Evolutionary conservation across 495 filamentous ascomycete species (phyloP).

Genomic region (Xylaria grammica): DNA sequence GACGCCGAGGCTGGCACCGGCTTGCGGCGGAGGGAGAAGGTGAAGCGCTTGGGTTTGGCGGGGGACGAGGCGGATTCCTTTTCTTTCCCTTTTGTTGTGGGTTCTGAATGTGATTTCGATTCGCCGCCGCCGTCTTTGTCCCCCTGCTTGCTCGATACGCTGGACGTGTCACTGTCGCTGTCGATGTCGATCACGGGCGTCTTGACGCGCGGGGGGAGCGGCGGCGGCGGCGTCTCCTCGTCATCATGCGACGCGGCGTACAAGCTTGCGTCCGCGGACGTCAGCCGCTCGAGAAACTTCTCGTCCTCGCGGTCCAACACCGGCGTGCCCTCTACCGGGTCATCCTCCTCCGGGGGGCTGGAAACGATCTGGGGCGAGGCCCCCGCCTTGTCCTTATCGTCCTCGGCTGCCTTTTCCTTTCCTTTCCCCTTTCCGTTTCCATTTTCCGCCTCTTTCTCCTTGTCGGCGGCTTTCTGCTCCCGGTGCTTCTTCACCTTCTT

Average conservation of each 20-base stretch:
- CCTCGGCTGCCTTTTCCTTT: background rate
- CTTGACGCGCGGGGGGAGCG: slow-evolving; percentile 49
- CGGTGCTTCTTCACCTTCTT: slow-evolving; percentile 53
- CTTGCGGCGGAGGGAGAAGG: slow-evolving; percentile 36
- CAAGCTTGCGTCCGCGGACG: slow-evolving; percentile 28
- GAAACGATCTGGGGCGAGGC: slow-evolving; percentile 19
- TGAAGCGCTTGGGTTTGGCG: slow-evolving; percentile 48
- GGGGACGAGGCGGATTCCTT: slow-evolving; percentile 6
- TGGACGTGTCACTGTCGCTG: slow-evolving; percentile 43
- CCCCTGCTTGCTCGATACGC: slow-evolving; percentile 29
- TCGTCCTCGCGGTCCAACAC: slow-evolving; percentile 51
- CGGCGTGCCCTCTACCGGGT: slow-evolving; percentile 28
- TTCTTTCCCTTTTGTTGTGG: slow-evolving; percentile 27
- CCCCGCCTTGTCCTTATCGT: slow-evolving; percentile 22
- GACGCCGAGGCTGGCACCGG: slow-evolving; percentile 16
- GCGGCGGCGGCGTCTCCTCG: slow-evolving; percentile 43
- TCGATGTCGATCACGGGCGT: slow-evolving; percentile 50
- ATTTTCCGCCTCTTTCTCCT: slow-evolving; percentile 31
- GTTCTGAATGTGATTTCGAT: background rate
- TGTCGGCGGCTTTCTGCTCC: slow-evolving; percentile 44
- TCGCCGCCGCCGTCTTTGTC: slow-evolving; percentile 18
- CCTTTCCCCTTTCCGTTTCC: slow-evolving; percentile 28
- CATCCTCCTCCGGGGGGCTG: slow-evolving; percentile 5
- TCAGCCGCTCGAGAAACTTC: slow-evolving; percentile 49
- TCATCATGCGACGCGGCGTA: slow-evolving; percentile 21